Evolutionary conservation across 2,329 filamentous ascomycete genomes (phyloP).

Genomic region (Ramichloridium luteum): DNA sequence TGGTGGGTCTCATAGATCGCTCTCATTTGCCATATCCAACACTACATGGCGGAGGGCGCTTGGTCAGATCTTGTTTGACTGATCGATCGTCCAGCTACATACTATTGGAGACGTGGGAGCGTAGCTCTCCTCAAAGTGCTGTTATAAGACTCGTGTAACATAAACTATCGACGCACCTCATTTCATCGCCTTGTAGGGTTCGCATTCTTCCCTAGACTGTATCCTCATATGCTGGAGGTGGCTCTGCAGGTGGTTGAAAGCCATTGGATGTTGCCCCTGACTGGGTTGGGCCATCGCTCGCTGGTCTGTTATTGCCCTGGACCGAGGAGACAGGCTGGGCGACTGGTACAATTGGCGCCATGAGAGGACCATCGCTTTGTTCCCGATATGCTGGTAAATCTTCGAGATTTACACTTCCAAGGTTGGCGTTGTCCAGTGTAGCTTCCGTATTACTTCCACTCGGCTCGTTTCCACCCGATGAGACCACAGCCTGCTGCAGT

Average conservation of each 20-base stretch:
- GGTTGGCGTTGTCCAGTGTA: slow-evolving; percentile 35
- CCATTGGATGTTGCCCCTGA: slow-evolving; percentile 14
- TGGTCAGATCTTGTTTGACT: no score
- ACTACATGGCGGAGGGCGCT: no score
- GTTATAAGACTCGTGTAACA: no score
- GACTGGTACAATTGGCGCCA: slow-evolving; percentile 27
- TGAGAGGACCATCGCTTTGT: slow-evolving; percentile 28
- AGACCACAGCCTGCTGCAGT: slow-evolving; percentile 66
- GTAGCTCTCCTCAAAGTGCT: no score
- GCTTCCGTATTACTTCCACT: slow-evolving; percentile 17
- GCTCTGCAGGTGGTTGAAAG: slow-evolving; percentile 51
- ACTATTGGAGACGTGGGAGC: no score
- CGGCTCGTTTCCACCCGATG: slow-evolving; percentile 38
- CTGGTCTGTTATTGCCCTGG: no score
- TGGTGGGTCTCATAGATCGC: no score
- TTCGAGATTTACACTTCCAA: slow-evolving; percentile 63
- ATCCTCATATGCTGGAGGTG: slow-evolving; percentile 88
- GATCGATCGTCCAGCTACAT: no score
- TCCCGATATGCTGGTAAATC: slow-evolving; percentile 80
- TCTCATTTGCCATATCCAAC: no score
- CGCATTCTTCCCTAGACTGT: no score
- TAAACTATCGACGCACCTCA: no score
- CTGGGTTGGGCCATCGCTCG: slow-evolving; percentile 12
- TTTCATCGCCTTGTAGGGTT: no score
- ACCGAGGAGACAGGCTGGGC: slow-evolving; percentile 13